Evolutionary conservation across 164 flowering plant genomes (phyloP), one percentile per base, ranked within the genome.

Genomic region (Stephania japonica): DNA sequence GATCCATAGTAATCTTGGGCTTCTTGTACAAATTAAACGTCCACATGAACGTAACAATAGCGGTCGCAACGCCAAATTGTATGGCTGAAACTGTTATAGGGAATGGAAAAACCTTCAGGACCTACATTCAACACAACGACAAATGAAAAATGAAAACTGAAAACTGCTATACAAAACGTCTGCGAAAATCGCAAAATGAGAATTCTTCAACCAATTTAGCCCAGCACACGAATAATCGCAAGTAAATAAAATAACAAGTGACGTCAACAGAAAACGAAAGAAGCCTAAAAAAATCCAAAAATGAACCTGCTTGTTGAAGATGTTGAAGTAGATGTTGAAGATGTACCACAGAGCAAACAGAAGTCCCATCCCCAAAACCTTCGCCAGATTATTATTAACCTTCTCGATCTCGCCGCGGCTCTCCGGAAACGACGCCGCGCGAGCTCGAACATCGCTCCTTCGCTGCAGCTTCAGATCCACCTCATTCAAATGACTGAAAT

Each of bases 311-410:
- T 89, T 89, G 80, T 89, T 89, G 78, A 83, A 88, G 67, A 89
- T 89, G 76, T 88, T 89, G 87, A 89, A 89, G 85, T 84, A 87
- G 67, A 88, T 88, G 69, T 88, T 88, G 75, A 88, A 89, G 47
- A 87, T 77, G 76, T 80, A 86, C 91, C 94, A 89, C 9, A 87
- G 72, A 10, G 82, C 88, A 59, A 89, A 83, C 79, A 88, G 67
- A 65, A 66, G 13, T 13, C 86, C 91, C 26, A 89, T 89, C 83
- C 76, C 79, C 70, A 88, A 68, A 23, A 84, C 84, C 75, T 77
- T 70, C 23, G 7, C 19, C 75, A 85, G 49, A 64, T 69, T 49
- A 53, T 71, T 69, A 8, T 80, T 21, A 56, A 77, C 21, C 64
- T 83, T 67, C 67, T 72, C 76, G 13, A 62, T 69, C 70, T 80